phyloP scores from a whole-genome alignment of 768 basidiomycete species.

The Flagelloscypha sp. region DNA sequence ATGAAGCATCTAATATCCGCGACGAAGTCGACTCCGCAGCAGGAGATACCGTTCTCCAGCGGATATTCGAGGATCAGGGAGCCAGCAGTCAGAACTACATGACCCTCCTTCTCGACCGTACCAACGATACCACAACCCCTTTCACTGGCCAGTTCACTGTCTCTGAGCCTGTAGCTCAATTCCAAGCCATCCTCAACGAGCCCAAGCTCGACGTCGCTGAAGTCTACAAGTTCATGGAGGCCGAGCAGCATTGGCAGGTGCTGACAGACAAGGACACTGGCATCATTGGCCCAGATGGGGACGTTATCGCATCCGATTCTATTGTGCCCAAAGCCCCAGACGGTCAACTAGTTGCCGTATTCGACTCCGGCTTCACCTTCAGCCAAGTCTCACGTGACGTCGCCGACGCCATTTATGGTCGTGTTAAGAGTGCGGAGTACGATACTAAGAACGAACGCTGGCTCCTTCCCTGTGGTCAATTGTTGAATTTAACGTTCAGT shows the following conservation, averaged over 20 bases:
- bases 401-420: constrained; percentile 74
- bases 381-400: constrained; percentile 69
- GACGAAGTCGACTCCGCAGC: constrained; percentile 40
- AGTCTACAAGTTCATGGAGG: constrained; percentile 49
- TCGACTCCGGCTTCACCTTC: constrained; percentile 67
- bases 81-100: constrained; percentile 54
- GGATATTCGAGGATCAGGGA: constrained; percentile 57
- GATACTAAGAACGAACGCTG: constrained; percentile 48
- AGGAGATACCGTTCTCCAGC: constrained; percentile 54
- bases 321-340: constrained; percentile 62
- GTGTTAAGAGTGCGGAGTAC: constrained; percentile 66
- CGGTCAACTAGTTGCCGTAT: constrained; percentile 59
- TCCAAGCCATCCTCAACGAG: constrained; percentile 51
- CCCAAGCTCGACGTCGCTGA: constrained; percentile 60
- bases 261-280: constrained; percentile 56
- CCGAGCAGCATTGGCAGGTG: constrained; percentile 79
- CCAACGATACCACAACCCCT: constrained; percentile 37
- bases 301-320: constrained; percentile 48
- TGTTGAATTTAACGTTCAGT: constrained; percentile 62
- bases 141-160: constrained; percentile 63
- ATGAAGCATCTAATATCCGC: constrained; percentile 56
- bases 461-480: constrained; percentile 68
- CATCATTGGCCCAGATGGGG: constrained; percentile 72
- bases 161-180: constrained; percentile 53
- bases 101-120: constrained; percentile 58